These are phyloP conservation scores for Patellaria atrata DNA, from an alignment of 495 filamentous ascomycete genomes.

Conservation along the genomic window DNA sequence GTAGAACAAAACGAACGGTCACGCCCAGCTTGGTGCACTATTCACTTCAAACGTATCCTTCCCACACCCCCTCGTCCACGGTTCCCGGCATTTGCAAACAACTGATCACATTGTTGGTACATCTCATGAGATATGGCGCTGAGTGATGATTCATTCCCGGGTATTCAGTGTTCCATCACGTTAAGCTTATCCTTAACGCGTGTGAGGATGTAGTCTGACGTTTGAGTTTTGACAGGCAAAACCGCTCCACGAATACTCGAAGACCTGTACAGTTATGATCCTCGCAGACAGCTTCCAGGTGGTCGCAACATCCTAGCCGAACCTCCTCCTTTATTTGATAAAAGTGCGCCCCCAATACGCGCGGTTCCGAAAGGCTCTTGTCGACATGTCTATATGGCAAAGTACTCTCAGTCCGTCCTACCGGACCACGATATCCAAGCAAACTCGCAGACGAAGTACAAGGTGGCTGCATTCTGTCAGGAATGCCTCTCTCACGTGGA, in stretches of 20 bases:
- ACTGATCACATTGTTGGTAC: too few relatives aligned
- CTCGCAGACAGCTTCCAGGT: slow-evolving; percentile 31
- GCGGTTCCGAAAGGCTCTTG: slow-evolving; percentile 30
- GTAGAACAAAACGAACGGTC: too few relatives aligned
- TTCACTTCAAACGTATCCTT: too few relatives aligned
- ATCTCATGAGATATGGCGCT: too few relatives aligned
- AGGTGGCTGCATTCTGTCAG: slow-evolving; percentile 40
- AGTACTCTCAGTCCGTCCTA: slow-evolving; percentile 37
- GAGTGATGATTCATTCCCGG: too few relatives aligned
- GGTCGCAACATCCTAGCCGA: slow-evolving; percentile 41
- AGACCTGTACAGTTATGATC: slow-evolving; percentile 44
- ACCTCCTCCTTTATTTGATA: slow-evolving; percentile 32
- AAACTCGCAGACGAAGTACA: slow-evolving; percentile 30
- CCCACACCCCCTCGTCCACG: too few relatives aligned
- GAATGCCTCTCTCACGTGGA: slow-evolving; percentile 17
- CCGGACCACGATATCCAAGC: slow-evolving; percentile 27
- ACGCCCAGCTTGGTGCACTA: too few relatives aligned
- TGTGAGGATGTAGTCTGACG: neutral
- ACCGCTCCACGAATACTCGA: slow-evolving; percentile 45
- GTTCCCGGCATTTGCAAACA: too few relatives aligned
- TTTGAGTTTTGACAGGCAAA: slow-evolving; percentile 42
- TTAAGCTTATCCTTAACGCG: neutral
- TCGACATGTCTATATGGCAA: slow-evolving; percentile 40
- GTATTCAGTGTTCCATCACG: too few relatives aligned
- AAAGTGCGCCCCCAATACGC: slow-evolving; percentile 10